These are phyloP conservation scores for Hygrophila difformis DNA, from an alignment of 257 asterid species.

Conservation along the genomic window DNA sequence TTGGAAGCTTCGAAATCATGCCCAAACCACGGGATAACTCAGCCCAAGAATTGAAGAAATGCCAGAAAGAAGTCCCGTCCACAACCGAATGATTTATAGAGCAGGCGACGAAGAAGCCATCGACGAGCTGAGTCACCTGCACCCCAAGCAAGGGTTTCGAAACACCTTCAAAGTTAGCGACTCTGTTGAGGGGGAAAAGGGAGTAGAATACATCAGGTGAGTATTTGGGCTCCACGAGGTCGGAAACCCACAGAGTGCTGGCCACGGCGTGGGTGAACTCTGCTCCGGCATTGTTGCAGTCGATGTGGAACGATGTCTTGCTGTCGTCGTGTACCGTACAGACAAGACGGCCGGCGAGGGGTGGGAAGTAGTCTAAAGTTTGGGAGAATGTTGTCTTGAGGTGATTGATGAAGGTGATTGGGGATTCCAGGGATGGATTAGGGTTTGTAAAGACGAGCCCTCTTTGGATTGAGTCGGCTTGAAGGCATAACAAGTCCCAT, in stretches of 20 bases:
- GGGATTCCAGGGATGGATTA: slow-evolving; percentile 9
- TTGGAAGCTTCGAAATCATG: slow-evolving; percentile 10
- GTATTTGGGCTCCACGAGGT: slow-evolving; percentile 12
- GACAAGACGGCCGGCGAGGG: slow-evolving; percentile 32
- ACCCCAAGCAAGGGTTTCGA: slow-evolving; percentile 27
- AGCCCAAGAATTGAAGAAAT: slow-evolving; percentile 30
- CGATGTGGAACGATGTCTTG: slow-evolving; percentile 13
- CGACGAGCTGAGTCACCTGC: slow-evolving; percentile 32
- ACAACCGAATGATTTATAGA: slow-evolving; percentile 16
- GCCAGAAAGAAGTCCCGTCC: slow-evolving; percentile 34
- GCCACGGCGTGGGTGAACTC: slow-evolving; percentile 21
- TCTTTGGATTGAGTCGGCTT: slow-evolving; percentile 23
- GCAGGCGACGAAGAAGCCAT: slow-evolving; percentile 31
- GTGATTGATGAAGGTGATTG: too few species aligned
- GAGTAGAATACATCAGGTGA: slow-evolving; percentile 21
- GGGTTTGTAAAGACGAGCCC: slow-evolving; percentile 27
- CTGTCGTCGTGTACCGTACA: neutral
- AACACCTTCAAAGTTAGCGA: slow-evolving; percentile 22
- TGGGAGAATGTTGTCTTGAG: slow-evolving; percentile 24
- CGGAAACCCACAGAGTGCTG: slow-evolving; percentile 3
- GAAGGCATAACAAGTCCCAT: slow-evolving; percentile 27
- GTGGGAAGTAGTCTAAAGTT: slow-evolving; percentile 28
- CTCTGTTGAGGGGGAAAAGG: slow-evolving; percentile 16
- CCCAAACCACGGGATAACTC: slow-evolving; percentile 22
- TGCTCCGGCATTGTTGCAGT: slow-evolving; percentile 24